A percentile compares a stretch with the other conserved stretches of the same genome.
These are phyloP conservation scores for Singerocomus rubriflavus DNA, from an alignment of 1,284 basidiomycete species.

Conservation along the genomic window DNA sequence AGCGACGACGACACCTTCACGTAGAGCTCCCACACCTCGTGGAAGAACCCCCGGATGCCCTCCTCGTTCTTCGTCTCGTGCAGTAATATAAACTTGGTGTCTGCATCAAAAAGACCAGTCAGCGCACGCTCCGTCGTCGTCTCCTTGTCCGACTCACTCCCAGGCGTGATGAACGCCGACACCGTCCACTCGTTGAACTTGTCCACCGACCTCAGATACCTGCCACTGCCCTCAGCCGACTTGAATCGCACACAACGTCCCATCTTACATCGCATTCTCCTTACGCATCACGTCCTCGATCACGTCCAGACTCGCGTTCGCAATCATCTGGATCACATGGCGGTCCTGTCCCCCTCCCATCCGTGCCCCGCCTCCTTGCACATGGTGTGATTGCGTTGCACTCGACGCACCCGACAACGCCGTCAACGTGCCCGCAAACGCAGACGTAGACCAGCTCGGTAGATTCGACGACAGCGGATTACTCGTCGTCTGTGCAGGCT, in stretches of 20 bases:
- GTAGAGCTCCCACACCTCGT: constrained; percentile 93
- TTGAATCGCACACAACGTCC: constrained; percentile 5
- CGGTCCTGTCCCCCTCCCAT: constrained; percentile 77
- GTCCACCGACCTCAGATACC: constrained; percentile 91
- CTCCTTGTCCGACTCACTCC: constrained; percentile 57
- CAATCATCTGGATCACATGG: constrained; percentile 96
- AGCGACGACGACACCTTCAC: constrained; percentile 64
- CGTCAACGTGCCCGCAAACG: constrained; percentile 82
- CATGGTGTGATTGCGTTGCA: constrained; percentile 57
- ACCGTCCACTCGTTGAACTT: constrained; percentile 98
- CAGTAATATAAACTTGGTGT: constrained; percentile 87
- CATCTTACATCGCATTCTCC: constrained; percentile 78
- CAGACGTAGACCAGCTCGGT: constrained; percentile 82
- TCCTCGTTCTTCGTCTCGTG: constrained; percentile 97
- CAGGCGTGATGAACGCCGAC: constrained; percentile 90
- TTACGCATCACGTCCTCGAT: constrained; percentile 89
- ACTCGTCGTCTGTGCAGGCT: constrained; percentile 53
- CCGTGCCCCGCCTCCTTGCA: constrained; percentile 57
- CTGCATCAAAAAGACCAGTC: constrained; percentile 40
- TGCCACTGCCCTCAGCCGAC: constrained; percentile 36
- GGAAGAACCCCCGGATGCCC: constrained; percentile 86
- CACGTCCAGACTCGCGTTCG: constrained; percentile 86
- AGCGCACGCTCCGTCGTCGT: not conserved
- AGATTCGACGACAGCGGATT: constrained; percentile 75
- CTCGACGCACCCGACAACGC: constrained; percentile 80